Percentiles rank a stretch among this genome's conserved stretches.
Evolutionary conservation across 148 eudicot genomes (phyloP).

Genomic region (Talinum fruticosum): DNA sequence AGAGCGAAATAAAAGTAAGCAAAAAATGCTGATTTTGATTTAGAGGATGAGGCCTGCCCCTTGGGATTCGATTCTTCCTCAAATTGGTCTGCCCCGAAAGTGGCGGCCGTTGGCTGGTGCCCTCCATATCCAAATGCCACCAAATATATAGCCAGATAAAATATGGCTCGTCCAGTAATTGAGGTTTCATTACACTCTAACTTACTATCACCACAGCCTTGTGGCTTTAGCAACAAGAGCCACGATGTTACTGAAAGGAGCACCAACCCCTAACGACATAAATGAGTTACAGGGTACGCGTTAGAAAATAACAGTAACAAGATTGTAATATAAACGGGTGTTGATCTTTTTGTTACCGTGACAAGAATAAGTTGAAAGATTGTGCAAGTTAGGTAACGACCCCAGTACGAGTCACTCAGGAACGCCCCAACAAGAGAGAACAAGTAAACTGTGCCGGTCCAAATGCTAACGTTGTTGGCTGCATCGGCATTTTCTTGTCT

Average conservation of each 20-base stretch:
- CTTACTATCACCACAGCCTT: slow-evolving; percentile 65
- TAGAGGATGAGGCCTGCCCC: slow-evolving; percentile 10
- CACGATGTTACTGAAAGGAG: slow-evolving; percentile 65
- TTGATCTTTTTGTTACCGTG: slow-evolving; percentile 32
- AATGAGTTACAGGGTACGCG: not conserved
- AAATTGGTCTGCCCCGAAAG: slow-evolving; percentile 93
- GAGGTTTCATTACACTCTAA: slow-evolving; percentile 44
- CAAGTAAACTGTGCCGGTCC: slow-evolving; percentile 95
- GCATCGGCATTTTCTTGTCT: slow-evolving; percentile 78
- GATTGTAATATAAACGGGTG: not conserved
- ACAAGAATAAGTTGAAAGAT: slow-evolving; percentile 68
- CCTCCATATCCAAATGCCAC: slow-evolving; percentile 97
- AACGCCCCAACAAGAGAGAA: slow-evolving; percentile 87
- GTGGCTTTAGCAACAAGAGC: slow-evolving; percentile 59
- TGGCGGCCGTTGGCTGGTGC: slow-evolving; percentile 87
- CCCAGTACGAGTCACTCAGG: slow-evolving; percentile 96
- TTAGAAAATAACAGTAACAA: too few relatives aligned
- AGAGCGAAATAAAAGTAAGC: slow-evolving; percentile 84
- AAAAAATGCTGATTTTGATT: slow-evolving; percentile 55
- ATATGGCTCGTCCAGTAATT: slow-evolving; percentile 29
- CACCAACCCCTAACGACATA: slow-evolving; percentile 50
- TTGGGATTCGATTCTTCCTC: slow-evolving; percentile 47
- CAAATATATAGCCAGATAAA: slow-evolving; percentile 71
- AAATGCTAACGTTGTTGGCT: slow-evolving; percentile 81
- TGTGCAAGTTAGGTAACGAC: slow-evolving; percentile 80